Percentiles rank a stretch among this genome's conserved stretches.
Evolutionary conservation across 2,329 filamentous ascomycete species (phyloP).

Genomic region (Lasiodiplodia citricola): DNA sequence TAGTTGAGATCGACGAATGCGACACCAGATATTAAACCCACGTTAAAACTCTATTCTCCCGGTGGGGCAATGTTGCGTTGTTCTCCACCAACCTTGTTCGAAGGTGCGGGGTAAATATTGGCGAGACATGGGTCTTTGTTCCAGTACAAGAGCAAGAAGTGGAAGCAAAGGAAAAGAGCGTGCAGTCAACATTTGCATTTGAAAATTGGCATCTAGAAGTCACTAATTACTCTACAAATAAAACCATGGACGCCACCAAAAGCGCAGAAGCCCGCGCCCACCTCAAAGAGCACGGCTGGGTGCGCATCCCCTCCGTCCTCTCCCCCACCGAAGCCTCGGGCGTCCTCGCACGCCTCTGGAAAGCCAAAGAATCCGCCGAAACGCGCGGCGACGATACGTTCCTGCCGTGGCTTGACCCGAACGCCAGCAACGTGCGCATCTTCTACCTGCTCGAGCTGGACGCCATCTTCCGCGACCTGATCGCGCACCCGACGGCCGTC

Average conservation of each 20-base stretch:
- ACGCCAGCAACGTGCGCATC: conserved; percentile 38
- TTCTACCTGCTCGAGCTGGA: conserved; percentile 42
- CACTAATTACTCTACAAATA: not conserved
- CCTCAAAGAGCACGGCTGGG: conserved; percentile 36
- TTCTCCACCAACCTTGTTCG: not conserved
- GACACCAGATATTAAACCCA: not conserved
- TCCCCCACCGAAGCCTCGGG: conserved; percentile 29
- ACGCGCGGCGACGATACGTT: conserved; percentile 34
- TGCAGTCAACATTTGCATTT: not conserved
- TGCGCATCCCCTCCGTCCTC: conserved; percentile 36
- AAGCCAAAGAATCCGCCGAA: conserved; percentile 33
- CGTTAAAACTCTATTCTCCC: not conserved
- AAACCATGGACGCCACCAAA: conserved; percentile 26
- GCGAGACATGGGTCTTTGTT: not conserved
- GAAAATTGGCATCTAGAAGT: not conserved
- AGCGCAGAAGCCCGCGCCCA: conserved; percentile 27
- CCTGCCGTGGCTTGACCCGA: conserved; percentile 37
- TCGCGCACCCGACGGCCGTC: conserved; percentile 36
- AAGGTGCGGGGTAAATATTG: conserved; percentile 2
- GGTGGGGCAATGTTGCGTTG: not conserved
- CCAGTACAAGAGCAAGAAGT: not conserved
- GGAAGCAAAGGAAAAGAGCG: not conserved
- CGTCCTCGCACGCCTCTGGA: conserved; percentile 35
- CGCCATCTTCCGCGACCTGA: conserved; percentile 37
- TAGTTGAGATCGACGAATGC: no score